Percentiles rank a stretch among this genome's conserved stretches.
Evolutionary conservation across 2,329 filamentous ascomycete genomes (phyloP).

Genomic region (Xylaria multiplex): DNA sequence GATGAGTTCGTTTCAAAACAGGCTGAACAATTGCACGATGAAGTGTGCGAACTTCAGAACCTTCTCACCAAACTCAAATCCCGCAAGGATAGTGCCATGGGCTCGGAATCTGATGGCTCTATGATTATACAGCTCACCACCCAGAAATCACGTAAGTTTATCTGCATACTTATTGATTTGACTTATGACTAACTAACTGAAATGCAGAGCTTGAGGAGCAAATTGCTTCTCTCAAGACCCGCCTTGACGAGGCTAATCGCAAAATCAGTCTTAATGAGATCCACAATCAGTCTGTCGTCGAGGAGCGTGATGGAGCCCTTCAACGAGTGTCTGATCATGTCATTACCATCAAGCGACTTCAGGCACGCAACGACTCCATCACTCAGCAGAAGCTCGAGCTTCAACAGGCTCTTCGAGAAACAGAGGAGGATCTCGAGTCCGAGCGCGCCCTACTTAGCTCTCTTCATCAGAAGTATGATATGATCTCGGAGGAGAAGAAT

Average conservation of each 20-base stretch:
- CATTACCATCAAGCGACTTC: conserved; percentile 60
- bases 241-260: conserved; percentile 70
- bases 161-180: background rate
- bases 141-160: conserved; percentile 67
- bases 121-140: conserved; percentile 56
- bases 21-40: conserved; percentile 62
- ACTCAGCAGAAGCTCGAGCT: conserved; percentile 58
- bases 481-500: conserved; percentile 52
- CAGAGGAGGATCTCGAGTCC: conserved; percentile 49
- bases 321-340: conserved; percentile 65
- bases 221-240: conserved; percentile 68
- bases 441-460: conserved; percentile 48
- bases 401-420: conserved; percentile 49
- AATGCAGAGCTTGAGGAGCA: conserved; percentile 65
- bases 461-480: conserved; percentile 49
- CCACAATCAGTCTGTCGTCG: conserved; percentile 68
- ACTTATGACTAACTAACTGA: conserved; percentile 27
- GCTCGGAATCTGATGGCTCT: conserved; percentile 56
- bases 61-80: conserved; percentile 58
- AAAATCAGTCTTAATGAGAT: conserved; percentile 71
- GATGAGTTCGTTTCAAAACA: conserved; percentile 66
- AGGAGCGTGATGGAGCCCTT: conserved; percentile 73
- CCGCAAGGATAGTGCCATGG: conserved; percentile 57
- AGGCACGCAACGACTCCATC: conserved; percentile 54
- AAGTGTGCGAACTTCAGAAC: conserved; percentile 61